Evolutionary conservation across 805 yeast genomes (phyloP).

Genomic region (Peterozyma toletana): DNA sequence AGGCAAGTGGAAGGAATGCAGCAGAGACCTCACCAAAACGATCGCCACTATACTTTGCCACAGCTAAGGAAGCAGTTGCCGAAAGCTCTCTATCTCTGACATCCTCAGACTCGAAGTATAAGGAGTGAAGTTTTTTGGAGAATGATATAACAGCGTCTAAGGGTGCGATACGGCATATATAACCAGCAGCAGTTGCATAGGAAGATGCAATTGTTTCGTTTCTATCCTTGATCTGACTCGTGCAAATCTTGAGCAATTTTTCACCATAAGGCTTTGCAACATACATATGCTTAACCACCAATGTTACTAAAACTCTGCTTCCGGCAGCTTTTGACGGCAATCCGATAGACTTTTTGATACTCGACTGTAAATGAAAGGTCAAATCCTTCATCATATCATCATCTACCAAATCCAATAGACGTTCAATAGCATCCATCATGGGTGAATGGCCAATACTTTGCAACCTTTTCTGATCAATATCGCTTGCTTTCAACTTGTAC

Average conservation of each 20-base stretch:
- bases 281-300: slow-evolving; percentile 49
- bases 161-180: slow-evolving; percentile 58
- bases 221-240: slow-evolving; percentile 55
- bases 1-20: slow-evolving; percentile 71
- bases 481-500: slow-evolving; percentile 63
- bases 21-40: slow-evolving; percentile 54
- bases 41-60: slow-evolving; percentile 63
- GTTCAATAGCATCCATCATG: slow-evolving; percentile 80
- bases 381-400: slow-evolving; percentile 40
- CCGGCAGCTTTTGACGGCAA: slow-evolving; percentile 89
- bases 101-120: slow-evolving; percentile 51
- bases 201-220: slow-evolving; percentile 69
- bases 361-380: slow-evolving; percentile 40
- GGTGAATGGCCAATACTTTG: slow-evolving; percentile 77
- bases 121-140: slow-evolving; percentile 37
- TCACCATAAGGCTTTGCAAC: slow-evolving; percentile 48
- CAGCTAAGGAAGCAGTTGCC: slow-evolving; percentile 56
- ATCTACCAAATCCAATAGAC: slow-evolving; percentile 51
- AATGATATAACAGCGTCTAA: slow-evolving; percentile 45
- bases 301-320: slow-evolving; percentile 59
- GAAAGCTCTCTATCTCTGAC: slow-evolving; percentile 43
- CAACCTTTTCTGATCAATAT: slow-evolving; percentile 71
- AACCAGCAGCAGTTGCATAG: slow-evolving; percentile 77
- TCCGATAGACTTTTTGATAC: slow-evolving; percentile 71
- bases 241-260: slow-evolving; percentile 49